Conservation (phyloP, 306 rosid species). For the Ormosia semicastrata region DNA sequence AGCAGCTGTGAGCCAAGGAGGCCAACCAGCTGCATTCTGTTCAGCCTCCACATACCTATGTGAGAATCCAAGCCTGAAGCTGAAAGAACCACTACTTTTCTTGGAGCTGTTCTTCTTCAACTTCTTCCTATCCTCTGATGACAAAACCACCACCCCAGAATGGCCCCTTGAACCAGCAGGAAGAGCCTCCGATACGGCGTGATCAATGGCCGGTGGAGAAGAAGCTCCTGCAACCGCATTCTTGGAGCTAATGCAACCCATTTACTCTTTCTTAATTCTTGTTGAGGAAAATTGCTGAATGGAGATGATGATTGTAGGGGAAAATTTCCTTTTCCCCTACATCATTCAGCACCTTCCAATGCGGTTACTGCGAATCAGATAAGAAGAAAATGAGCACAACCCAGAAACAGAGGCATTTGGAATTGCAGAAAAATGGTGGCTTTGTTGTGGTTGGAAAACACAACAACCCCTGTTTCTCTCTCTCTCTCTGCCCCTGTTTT, state of each 20-base stretch:
- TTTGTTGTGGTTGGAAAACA: not conserved
- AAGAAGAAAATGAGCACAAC: slow-evolving; percentile 1
- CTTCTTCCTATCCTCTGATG: slow-evolving; percentile 44
- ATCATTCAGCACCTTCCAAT: slow-evolving; percentile 41
- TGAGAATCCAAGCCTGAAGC: slow-evolving; percentile 54
- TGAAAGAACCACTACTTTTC: slow-evolving; percentile 40
- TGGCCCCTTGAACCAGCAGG: slow-evolving; percentile 12
- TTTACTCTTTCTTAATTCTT: not conserved
- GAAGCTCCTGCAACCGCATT: slow-evolving; percentile 6
- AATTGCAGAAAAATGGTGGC: not conserved
- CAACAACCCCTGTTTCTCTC: not conserved
- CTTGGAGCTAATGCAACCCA: slow-evolving; percentile 96
- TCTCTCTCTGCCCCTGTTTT: not conserved
- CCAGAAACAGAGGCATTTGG: slow-evolving; percentile 20
- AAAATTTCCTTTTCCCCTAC: slow-evolving; percentile 40
- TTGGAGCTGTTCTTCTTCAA: slow-evolving; percentile 41
- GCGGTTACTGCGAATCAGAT: slow-evolving; percentile 15
- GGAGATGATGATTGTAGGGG: slow-evolving; percentile 43
- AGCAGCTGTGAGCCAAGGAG: slow-evolving; percentile 79
- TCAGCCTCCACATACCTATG: slow-evolving; percentile 65
- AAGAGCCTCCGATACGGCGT: not conserved
- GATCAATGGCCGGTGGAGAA: not conserved
- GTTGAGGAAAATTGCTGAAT: slow-evolving; percentile 37
- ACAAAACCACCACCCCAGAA: not conserved
- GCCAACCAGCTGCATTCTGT: slow-evolving; percentile 97